These are phyloP conservation scores for Aegle marmelos DNA, from an alignment of 345 rosid species.

Conservation along the genomic window DNA sequence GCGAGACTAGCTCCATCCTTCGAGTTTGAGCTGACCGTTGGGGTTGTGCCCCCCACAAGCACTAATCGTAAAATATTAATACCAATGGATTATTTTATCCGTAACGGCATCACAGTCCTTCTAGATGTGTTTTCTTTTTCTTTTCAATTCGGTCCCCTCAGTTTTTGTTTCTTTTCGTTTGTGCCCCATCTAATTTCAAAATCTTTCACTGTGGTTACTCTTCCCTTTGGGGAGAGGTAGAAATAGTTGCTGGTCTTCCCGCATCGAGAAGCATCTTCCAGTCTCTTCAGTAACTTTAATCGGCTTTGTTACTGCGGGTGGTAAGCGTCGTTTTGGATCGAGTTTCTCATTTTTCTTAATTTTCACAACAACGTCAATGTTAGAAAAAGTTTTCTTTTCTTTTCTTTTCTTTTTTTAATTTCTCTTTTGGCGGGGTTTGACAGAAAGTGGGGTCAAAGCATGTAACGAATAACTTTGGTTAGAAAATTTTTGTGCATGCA, in stretches of 20 bases:
- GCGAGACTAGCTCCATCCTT: conserved; percentile 10
- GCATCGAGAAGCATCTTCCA: not conserved
- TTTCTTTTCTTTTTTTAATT: too few species aligned
- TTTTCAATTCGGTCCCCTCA: not conserved
- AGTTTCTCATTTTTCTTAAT: too few species aligned
- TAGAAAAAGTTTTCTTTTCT: too few species aligned
- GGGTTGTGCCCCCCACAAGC: not conserved
- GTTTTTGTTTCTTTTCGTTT: not conserved
- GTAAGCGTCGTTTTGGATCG: too few species aligned
- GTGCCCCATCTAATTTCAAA: not conserved
- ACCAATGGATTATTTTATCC: too few species aligned
- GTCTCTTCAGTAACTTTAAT: not conserved
- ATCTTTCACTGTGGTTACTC: not conserved
- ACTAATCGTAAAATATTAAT: too few species aligned
- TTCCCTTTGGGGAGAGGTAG: not conserved
- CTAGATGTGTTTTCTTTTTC: not conserved
- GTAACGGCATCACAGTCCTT: too few species aligned
- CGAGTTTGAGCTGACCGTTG: too few species aligned
- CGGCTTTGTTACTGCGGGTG: not conserved
- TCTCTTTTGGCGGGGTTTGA: too few species aligned
- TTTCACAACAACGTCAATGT: too few species aligned
- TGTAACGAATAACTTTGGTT: not conserved
- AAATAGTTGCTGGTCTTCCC: not conserved
- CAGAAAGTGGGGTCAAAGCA: too few species aligned
- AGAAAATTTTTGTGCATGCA: not conserved